These are phyloP conservation scores for Neodidymelliopsis sp. DNA, from an alignment of 2,329 filamentous ascomycete genomes.

Conservation along the genomic window DNA sequence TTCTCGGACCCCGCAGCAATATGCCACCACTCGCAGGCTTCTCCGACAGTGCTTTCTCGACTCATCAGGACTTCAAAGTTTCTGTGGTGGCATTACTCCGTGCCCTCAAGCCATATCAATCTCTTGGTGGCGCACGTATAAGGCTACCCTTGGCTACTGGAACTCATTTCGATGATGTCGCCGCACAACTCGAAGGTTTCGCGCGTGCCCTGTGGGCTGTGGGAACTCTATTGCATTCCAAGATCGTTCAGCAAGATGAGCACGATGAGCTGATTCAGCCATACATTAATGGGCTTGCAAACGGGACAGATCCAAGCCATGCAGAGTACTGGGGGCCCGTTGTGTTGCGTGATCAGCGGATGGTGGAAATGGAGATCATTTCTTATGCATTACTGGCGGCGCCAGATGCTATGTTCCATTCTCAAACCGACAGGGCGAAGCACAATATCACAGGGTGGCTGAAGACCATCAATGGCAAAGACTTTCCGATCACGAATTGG, in stretches of 20 bases:
- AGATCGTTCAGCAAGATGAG: slow-evolving; percentile 22
- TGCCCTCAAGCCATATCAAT: slow-evolving; percentile 40
- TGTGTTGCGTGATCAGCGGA: slow-evolving; percentile 58
- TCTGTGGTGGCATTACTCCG: slow-evolving; percentile 35
- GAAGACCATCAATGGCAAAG: slow-evolving; percentile 52
- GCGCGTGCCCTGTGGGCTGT: slow-evolving; percentile 45
- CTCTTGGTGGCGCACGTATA: slow-evolving; percentile 41
- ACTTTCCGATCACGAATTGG: slow-evolving; percentile 61
- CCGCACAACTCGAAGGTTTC: slow-evolving; percentile 46
- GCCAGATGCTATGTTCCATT: slow-evolving; percentile 49
- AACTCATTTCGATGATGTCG: slow-evolving; percentile 47
- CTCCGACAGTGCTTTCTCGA: slow-evolving; percentile 39
- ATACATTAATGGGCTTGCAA: slow-evolving; percentile 42
- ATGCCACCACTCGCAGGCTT: slow-evolving; percentile 42
- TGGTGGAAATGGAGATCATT: slow-evolving; percentile 63
- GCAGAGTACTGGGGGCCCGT: slow-evolving; percentile 59
- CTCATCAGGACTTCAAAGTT: slow-evolving; percentile 32
- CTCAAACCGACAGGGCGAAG: slow-evolving; percentile 40
- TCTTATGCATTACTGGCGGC: slow-evolving; percentile 58
- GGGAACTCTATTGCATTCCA: slow-evolving; percentile 37
- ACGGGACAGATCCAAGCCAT: slow-evolving; percentile 45
- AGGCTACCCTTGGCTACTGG: slow-evolving; percentile 41
- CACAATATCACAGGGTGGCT: slow-evolving; percentile 54
- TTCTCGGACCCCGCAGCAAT: background rate
- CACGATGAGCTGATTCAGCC: slow-evolving; percentile 31